phyloP scores from a whole-genome alignment of 202 grass and related monocot genomes.

The Digitaria exilis region DNA sequence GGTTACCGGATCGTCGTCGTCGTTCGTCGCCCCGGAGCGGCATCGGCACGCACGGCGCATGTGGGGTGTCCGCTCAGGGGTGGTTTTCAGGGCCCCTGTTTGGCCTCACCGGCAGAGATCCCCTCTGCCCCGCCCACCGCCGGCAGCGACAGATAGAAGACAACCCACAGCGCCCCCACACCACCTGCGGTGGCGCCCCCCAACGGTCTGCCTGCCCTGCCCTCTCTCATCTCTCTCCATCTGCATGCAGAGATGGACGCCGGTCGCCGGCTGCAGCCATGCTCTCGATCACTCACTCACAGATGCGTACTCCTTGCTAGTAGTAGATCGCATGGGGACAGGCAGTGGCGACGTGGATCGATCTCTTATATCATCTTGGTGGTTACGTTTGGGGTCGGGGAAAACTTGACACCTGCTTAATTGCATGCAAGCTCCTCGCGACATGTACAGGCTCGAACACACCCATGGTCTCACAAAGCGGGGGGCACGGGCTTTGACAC shows the following conservation, averaged over 20 bases:
- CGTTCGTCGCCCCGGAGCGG: not conserved
- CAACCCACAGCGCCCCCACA: slow-evolving; percentile 43
- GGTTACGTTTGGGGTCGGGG: no score
- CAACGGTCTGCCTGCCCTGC: no score
- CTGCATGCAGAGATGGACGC: not conserved
- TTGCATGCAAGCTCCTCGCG: not conserved
- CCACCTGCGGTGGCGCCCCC: no score
- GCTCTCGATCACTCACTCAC: not conserved
- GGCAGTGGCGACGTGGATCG: no score
- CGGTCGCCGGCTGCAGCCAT: not conserved
- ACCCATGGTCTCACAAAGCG: not conserved
- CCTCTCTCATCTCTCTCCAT: not conserved
- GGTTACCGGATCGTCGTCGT: not conserved
- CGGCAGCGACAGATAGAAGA: slow-evolving; percentile 63
- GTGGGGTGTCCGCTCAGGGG: slow-evolving; percentile 49
- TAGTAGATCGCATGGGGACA: not conserved
- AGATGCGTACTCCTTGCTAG: no score
- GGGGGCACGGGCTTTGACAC: not conserved
- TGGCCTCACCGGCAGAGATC: slow-evolving; percentile 64
- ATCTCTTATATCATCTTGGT: not conserved
- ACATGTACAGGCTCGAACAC: not conserved
- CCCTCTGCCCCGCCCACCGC: slow-evolving; percentile 53
- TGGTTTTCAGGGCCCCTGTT: slow-evolving; percentile 65
- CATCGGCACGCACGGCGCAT: slow-evolving; percentile 41
- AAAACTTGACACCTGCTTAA: no score